phyloP scores from a whole-genome alignment of 2,329 filamentous ascomycete species.

The Drechslerella coelobrocha region DNA sequence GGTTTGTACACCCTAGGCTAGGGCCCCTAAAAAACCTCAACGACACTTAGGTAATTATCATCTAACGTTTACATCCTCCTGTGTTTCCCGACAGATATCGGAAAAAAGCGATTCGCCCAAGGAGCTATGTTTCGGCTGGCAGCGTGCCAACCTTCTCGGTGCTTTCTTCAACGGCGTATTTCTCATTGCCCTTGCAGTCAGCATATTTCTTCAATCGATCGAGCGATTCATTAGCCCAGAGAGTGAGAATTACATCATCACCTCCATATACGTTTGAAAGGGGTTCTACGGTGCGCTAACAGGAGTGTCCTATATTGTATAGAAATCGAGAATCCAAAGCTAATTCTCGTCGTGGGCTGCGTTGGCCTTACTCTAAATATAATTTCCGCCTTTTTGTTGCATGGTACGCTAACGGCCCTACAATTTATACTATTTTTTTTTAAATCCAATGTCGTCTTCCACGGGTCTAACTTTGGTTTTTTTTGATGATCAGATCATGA shows the following conservation, averaged over 20 bases:
- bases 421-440: background rate
- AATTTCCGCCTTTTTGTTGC: slow-evolving; percentile 70
- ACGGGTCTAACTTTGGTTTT: background rate
- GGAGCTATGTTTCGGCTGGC: slow-evolving; percentile 75
- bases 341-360: slow-evolving; percentile 73
- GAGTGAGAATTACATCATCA: slow-evolving; percentile 57
- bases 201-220: slow-evolving; percentile 75
- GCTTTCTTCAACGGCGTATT: slow-evolving; percentile 84
- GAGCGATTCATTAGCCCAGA: slow-evolving; percentile 71
- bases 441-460: slow-evolving; percentile 35
- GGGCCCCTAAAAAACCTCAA: background rate
- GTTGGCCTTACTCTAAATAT: slow-evolving; percentile 73
- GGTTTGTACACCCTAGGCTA: slow-evolving; percentile 61
- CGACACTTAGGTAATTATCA: background rate
- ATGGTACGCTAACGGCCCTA: slow-evolving; percentile 62
- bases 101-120: slow-evolving; percentile 66
- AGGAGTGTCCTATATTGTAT: slow-evolving; percentile 9
- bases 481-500: slow-evolving; percentile 56
- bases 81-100: slow-evolving; percentile 62
- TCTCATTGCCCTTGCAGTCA: slow-evolving; percentile 73
- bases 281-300: background rate
- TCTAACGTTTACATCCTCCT: too few species aligned
- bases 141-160: slow-evolving; percentile 73
- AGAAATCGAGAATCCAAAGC: slow-evolving; percentile 70
- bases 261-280: slow-evolving; percentile 8